Percentiles rank a stretch among this genome's conserved stretches.
phyloP scores from a whole-genome alignment of 495 filamentous ascomycete genomes.

The Coniosporium apollinis region DNA sequence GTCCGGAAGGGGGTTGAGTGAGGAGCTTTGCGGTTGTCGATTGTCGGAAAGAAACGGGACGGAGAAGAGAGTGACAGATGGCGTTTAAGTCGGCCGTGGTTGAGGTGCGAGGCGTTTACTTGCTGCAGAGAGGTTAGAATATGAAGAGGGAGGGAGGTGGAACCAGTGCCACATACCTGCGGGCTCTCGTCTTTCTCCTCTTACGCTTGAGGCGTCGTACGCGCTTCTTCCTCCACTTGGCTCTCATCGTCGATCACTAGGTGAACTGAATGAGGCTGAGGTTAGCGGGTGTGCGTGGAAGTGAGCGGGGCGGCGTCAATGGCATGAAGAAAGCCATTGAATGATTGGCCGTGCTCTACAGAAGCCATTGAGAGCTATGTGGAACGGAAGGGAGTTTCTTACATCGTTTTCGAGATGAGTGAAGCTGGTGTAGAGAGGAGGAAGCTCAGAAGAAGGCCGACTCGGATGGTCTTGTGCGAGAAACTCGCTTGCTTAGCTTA shows the following conservation, averaged over 20 bases:
- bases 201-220: conserved; percentile 95
- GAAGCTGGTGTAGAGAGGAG: conserved; percentile 9
- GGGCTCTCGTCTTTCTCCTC: conserved; percentile 95
- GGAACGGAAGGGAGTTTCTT: conserved; percentile 5
- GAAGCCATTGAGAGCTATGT: not conserved
- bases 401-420: conserved; percentile 18
- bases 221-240: conserved; percentile 99
- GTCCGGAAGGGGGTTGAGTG: conserved; percentile 11
- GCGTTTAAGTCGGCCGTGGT: conserved; percentile 9
- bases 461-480: too few species aligned
- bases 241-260: conserved; percentile 66
- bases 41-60: not conserved
- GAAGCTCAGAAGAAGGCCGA: too few species aligned
- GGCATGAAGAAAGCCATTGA: too few species aligned
- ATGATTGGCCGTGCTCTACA: conserved; percentile 3
- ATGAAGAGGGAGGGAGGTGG: conserved; percentile 1
- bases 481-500: too few species aligned
- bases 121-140: conserved; percentile 14
- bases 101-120: conserved; percentile 23
- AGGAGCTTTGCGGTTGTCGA: conserved; percentile 6
- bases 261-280: conserved; percentile 7
- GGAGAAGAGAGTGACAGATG: not conserved
- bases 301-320: not conserved
- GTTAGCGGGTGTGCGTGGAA: conserved; percentile 25
- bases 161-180: conserved; percentile 47